A percentile compares a stretch with the other conserved stretches of the same genome.
phyloP scores from a whole-genome alignment of 176 grass and related monocot genomes.

The Oryza glaberrima region DNA sequence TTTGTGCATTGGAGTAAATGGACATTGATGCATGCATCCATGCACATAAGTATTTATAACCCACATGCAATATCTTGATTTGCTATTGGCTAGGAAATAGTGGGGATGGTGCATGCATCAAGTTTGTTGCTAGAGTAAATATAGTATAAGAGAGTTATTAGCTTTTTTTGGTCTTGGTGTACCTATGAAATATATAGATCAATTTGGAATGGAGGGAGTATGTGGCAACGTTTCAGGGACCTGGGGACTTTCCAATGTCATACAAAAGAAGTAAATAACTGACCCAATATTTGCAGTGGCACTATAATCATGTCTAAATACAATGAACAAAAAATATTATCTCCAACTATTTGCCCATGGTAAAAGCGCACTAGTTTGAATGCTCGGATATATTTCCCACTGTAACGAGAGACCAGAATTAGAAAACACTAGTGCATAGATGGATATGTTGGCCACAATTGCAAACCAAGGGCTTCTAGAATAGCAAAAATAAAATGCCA shows the following conservation, averaged over 20 bases:
- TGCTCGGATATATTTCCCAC: neutral
- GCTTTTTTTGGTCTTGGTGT: no score
- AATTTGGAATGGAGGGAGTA: neutral
- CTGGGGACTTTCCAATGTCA: neutral
- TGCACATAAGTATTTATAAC: no score
- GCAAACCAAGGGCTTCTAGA: neutral
- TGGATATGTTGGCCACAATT: conserved; percentile 8
- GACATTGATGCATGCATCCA: no score
- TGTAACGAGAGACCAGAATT: neutral
- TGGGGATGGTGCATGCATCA: no score
- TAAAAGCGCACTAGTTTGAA: conserved; percentile 7
- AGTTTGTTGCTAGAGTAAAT: no score
- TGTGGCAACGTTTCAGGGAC: neutral
- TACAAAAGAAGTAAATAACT: neutral
- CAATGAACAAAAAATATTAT: neutral
- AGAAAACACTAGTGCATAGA: neutral
- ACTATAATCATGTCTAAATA: neutral
- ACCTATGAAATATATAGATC: no score
- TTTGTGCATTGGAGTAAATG: no score
- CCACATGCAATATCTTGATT: no score
- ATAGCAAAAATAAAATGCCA: conserved; percentile 15
- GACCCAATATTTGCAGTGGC: neutral
- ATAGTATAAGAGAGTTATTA: no score
- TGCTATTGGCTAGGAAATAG: no score
- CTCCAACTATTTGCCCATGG: neutral